These are phyloP conservation scores for Sporisorium sorghi DNA, from an alignment of 1,284 basidiomycete species.

Conservation along the genomic window DNA sequence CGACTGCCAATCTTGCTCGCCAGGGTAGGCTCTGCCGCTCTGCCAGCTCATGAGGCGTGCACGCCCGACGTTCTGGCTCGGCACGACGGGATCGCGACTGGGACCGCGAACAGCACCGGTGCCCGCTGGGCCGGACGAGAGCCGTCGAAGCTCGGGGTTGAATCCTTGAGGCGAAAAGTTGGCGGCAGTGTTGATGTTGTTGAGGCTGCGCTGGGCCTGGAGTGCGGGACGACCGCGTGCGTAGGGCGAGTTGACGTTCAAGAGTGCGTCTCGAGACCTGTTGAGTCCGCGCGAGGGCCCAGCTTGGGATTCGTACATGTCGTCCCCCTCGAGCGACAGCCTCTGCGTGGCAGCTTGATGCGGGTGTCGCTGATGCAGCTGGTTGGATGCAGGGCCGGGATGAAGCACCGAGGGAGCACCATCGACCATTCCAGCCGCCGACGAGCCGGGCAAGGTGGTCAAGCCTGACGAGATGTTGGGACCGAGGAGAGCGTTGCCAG, in stretches of 20 bases:
- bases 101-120: slow-evolving; percentile 14
- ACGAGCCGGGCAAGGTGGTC: slow-evolving; percentile 14
- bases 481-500: slow-evolving; percentile 12
- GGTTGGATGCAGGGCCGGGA: slow-evolving; percentile 22
- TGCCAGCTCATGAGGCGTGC: slow-evolving; percentile 52
- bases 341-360: slow-evolving; percentile 10
- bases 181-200: slow-evolving; percentile 16
- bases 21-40: slow-evolving; percentile 16
- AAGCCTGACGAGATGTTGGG: slow-evolving; percentile 5
- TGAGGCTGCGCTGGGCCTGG: slow-evolving; percentile 25
- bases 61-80: slow-evolving; percentile 41
- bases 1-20: slow-evolving; percentile 37
- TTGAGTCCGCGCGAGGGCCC: slow-evolving; percentile 42
- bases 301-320: slow-evolving; percentile 41
- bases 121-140: slow-evolving; percentile 23
- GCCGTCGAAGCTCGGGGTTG: slow-evolving; percentile 33
- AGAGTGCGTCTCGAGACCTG: slow-evolving; percentile 27
- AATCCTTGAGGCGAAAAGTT: slow-evolving; percentile 32
- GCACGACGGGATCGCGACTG: slow-evolving; percentile 40
- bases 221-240: slow-evolving; percentile 20
- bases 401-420: slow-evolving; percentile 38
- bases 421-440: slow-evolving; percentile 14
- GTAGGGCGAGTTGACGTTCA: slow-evolving; percentile 32
- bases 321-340: slow-evolving; percentile 22
- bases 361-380: slow-evolving; percentile 19